Conservation (phyloP, 495 filamentous ascomycete genomes). For the Chlorociboria aeruginascens region DNA sequence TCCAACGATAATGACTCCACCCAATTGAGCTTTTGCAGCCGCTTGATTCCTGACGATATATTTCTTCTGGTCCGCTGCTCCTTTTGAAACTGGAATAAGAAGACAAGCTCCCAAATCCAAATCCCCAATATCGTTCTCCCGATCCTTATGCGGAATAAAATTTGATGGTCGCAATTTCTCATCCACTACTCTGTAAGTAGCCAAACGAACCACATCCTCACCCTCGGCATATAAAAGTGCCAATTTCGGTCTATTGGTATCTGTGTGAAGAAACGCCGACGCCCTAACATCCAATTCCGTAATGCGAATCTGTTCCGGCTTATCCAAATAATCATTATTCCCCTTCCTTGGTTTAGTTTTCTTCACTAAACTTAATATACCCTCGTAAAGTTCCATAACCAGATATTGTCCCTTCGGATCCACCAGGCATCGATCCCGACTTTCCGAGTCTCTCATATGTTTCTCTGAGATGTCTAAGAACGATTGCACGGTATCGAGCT, state of each 20-base stretch:
- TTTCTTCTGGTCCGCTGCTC: slow-evolving; percentile 35
- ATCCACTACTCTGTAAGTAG: slow-evolving; percentile 43
- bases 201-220: slow-evolving; percentile 44
- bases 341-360: slow-evolving; percentile 51
- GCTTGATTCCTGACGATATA: slow-evolving; percentile 38
- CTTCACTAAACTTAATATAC: slow-evolving; percentile 65
- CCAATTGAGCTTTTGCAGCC: slow-evolving; percentile 35
- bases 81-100: slow-evolving; percentile 68
- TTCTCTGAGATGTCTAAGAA: slow-evolving; percentile 68
- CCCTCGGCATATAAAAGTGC: slow-evolving; percentile 73
- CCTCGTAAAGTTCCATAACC: slow-evolving; percentile 81
- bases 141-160: slow-evolving; percentile 34
- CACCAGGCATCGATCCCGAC: slow-evolving; percentile 62
- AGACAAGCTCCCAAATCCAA: slow-evolving; percentile 64
- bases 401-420: slow-evolving; percentile 76
- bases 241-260: slow-evolving; percentile 60
- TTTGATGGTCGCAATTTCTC: slow-evolving; percentile 33
- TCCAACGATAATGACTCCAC: slow-evolving; percentile 71
- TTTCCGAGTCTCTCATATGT: slow-evolving; percentile 66
- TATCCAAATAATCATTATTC: slow-evolving; percentile 43
- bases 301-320: slow-evolving; percentile 61
- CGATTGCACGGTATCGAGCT: slow-evolving; percentile 54
- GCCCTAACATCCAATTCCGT: slow-evolving; percentile 80
- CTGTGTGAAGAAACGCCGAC: slow-evolving; percentile 66
- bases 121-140: slow-evolving; percentile 41